These are phyloP conservation scores for Ceratobasidium sp. DNA, from an alignment of 1,284 basidiomycete species.

Conservation along the genomic window DNA sequence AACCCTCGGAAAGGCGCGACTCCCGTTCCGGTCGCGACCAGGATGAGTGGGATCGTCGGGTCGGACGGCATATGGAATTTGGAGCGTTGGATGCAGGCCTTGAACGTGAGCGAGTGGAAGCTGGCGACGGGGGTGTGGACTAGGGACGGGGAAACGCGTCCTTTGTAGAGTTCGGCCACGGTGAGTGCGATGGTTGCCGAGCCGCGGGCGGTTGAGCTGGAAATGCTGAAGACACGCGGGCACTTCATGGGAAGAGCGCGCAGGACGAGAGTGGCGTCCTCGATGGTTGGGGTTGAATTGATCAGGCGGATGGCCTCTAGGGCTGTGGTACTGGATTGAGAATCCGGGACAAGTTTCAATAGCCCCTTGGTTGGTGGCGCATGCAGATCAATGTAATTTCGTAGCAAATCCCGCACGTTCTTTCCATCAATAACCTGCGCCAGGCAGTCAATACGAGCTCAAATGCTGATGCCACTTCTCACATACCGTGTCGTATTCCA, in stretches of 20 bases:
- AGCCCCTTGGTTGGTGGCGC: conserved; percentile 19
- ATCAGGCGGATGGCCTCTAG: conserved; percentile 18
- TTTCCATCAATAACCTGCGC: conserved; percentile 26
- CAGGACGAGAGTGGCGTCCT: conserved; percentile 8
- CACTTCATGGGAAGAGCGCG: conserved; percentile 27
- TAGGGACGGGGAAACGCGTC: conserved; percentile 13
- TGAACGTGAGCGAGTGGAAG: conserved; percentile 29
- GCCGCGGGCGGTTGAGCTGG: conserved; percentile 8
- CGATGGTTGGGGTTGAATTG: conserved; percentile 12
- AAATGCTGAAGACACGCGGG: conserved; percentile 27
- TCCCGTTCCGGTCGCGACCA: conserved; percentile 24
- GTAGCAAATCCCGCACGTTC: conserved; percentile 28
- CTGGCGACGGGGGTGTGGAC: conserved; percentile 22
- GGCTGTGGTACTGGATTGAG: conserved; percentile 8
- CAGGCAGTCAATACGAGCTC: not conserved
- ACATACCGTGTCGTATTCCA: conserved; percentile 31
- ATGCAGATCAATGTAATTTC: conserved; percentile 29
- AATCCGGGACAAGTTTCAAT: conserved; percentile 16
- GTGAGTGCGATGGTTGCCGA: conserved; percentile 27
- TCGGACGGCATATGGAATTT: conserved; percentile 32
- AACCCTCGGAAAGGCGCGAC: conserved; percentile 26
- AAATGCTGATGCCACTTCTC: too few relatives aligned
- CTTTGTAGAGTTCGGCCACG: conserved; percentile 32
- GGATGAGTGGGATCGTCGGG: conserved; percentile 14
- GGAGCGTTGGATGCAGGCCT: conserved; percentile 30